These are phyloP conservation scores for Pythium periplocum DNA, from an alignment of 352 stramenopile species.

Conservation along the genomic window DNA sequence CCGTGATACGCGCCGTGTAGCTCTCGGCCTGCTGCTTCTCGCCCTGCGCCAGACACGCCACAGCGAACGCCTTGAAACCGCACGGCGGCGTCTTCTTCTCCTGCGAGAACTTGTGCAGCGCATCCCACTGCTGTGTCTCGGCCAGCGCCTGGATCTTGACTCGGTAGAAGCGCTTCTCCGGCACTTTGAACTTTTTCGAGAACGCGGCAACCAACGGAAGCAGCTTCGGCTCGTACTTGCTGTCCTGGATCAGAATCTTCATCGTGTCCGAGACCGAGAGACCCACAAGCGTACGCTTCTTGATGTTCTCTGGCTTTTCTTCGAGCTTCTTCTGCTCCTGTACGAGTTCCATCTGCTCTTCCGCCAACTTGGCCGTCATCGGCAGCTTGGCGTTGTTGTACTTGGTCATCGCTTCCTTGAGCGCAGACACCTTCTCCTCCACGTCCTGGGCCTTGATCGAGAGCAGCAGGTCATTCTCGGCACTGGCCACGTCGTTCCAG, in stretches of 20 bases:
- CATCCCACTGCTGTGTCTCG: slow-evolving; percentile 83
- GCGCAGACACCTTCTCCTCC: slow-evolving; percentile 56
- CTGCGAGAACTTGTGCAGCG: slow-evolving; percentile 81
- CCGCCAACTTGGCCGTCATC: slow-evolving; percentile 57
- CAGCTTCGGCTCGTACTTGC: slow-evolving; percentile 82
- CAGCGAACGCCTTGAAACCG: slow-evolving; percentile 80
- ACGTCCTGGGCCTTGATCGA: slow-evolving; percentile 60
- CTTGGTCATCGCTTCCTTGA: slow-evolving; percentile 66
- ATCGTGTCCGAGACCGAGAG: slow-evolving; percentile 86
- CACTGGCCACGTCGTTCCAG: slow-evolving; percentile 58
- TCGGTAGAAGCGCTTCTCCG: slow-evolving; percentile 88
- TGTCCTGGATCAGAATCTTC: slow-evolving; percentile 67
- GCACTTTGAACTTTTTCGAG: slow-evolving; percentile 88
- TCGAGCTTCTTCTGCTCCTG: slow-evolving; percentile 82
- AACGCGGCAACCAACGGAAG: slow-evolving; percentile 52
- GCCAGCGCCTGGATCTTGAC: slow-evolving; percentile 88
- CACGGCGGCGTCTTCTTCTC: slow-evolving; percentile 84
- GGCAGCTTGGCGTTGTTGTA: slow-evolving; percentile 66
- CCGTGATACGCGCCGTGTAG: slow-evolving; percentile 77
- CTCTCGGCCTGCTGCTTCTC: slow-evolving; percentile 80
- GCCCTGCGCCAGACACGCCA: slow-evolving; percentile 68
- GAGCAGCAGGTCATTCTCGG: slow-evolving; percentile 67
- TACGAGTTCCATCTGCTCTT: slow-evolving; percentile 86
- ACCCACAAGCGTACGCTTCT: slow-evolving; percentile 74
- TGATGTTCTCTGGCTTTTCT: slow-evolving; percentile 77